These are phyloP conservation scores for Psilocybe cyanescens DNA, from an alignment of 768 basidiomycete species.

Conservation along the genomic window DNA sequence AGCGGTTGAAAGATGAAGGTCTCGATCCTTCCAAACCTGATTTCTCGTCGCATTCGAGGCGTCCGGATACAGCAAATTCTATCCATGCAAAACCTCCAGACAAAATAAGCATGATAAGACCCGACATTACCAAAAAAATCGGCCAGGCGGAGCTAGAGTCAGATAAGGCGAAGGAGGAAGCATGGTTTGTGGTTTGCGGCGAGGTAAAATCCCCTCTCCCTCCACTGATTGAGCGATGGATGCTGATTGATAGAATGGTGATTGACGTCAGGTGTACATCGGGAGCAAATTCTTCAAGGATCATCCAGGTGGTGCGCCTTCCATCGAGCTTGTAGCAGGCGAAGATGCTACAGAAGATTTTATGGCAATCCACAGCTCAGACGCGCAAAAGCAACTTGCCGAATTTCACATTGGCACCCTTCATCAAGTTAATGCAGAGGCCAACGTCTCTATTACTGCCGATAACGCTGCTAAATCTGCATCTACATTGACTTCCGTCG, in stretches of 20 bases:
- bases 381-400: slow-evolving; percentile 47
- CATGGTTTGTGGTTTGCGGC: slow-evolving; percentile 59
- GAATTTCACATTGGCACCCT: slow-evolving; percentile 61
- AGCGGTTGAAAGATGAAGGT: slow-evolving; percentile 51
- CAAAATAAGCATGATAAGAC: slow-evolving; percentile 47
- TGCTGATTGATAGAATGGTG: not conserved
- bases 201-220: slow-evolving; percentile 30
- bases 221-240: not conserved
- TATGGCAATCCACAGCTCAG: slow-evolving; percentile 62
- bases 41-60: slow-evolving; percentile 27
- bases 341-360: slow-evolving; percentile 69
- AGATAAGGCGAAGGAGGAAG: slow-evolving; percentile 34
- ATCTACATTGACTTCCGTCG: not conserved
- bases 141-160: slow-evolving; percentile 44
- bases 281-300: slow-evolving; percentile 52
- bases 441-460: too few relatives aligned
- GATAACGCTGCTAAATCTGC: too few relatives aligned
- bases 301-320: slow-evolving; percentile 62
- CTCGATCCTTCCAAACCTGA: slow-evolving; percentile 44
- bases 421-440: not conserved
- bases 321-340: slow-evolving; percentile 58
- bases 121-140: slow-evolving; percentile 47
- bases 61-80: not conserved
- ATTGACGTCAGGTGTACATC: slow-evolving; percentile 45
- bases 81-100: not conserved